phyloP scores from a whole-genome alignment of 768 basidiomycete genomes.

The Psilocybe sp. region DNA sequence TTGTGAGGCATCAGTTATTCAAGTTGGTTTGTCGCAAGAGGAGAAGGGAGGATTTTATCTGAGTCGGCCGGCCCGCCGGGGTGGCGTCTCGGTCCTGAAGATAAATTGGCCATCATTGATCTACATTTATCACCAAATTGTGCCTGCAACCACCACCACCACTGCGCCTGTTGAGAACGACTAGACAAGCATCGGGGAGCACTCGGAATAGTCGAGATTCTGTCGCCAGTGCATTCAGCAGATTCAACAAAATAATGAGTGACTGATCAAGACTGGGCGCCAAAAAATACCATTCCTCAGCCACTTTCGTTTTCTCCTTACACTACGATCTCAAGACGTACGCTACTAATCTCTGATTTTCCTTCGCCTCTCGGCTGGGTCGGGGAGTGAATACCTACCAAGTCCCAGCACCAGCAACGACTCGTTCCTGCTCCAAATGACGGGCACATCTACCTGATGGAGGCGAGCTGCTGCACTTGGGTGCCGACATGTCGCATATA shows the following conservation, averaged over 20 bases:
- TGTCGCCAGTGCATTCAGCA: neutral
- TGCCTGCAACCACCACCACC: too few relatives aligned
- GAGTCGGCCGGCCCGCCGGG: too few relatives aligned
- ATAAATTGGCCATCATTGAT: too few relatives aligned
- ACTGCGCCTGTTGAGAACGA: too few relatives aligned
- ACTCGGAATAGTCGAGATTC: too few relatives aligned
- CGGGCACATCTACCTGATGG: conserved; percentile 72
- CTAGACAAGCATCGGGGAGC: too few relatives aligned
- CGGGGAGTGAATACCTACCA: conserved; percentile 6
- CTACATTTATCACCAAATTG: too few relatives aligned
- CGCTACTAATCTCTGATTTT: conserved; percentile 61
- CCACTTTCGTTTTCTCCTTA: conserved; percentile 60
- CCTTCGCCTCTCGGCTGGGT: conserved; percentile 51
- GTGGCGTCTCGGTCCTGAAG: too few relatives aligned
- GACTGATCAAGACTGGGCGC: neutral
- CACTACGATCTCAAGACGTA: conserved; percentile 56
- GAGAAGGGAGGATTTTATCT: too few relatives aligned
- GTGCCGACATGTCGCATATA: conserved; percentile 77
- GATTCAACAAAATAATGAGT: neutral
- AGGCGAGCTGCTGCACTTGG: conserved; percentile 76
- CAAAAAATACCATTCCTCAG: conserved; percentile 47
- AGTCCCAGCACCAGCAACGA: neutral
- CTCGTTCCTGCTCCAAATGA: conserved; percentile 33
- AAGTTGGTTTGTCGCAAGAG: too few relatives aligned
- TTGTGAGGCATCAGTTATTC: neutral